Evolutionary conservation across 2,329 filamentous ascomycete genomes (phyloP).

Genomic region (Calonectria pseudoturangicola): DNA sequence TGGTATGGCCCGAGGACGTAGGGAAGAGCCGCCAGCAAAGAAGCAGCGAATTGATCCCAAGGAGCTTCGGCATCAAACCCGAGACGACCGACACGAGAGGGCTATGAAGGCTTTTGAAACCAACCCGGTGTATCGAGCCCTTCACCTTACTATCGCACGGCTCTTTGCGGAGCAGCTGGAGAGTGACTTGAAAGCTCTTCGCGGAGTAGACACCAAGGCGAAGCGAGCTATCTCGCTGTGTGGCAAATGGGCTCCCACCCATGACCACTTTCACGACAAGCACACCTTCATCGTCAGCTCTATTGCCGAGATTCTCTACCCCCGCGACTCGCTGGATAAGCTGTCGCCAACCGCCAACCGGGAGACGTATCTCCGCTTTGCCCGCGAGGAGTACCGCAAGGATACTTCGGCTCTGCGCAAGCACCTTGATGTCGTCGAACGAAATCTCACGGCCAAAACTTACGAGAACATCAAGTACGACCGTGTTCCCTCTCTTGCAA

Average conservation of each 20-base stretch:
- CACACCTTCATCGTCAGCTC: conserved; percentile 74
- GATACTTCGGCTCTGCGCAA: conserved; percentile 71
- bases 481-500: conserved; percentile 73
- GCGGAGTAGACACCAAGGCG: conserved; percentile 61
- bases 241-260: conserved; percentile 76
- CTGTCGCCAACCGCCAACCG: conserved; percentile 62
- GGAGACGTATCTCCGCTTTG: conserved; percentile 71
- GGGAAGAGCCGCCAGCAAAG: conserved; percentile 27
- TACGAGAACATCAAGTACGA: conserved; percentile 73
- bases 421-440: conserved; percentile 72
- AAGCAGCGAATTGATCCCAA: conserved; percentile 36
- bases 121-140: conserved; percentile 68
- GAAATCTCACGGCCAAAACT: conserved; percentile 66
- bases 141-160: conserved; percentile 72
- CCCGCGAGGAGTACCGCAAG: conserved; percentile 72
- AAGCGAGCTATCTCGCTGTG: conserved; percentile 71
- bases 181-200: conserved; percentile 65
- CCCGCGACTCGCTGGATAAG: conserved; percentile 55
- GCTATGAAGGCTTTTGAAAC: conserved; percentile 64
- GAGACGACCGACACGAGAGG: conserved; percentile 62
- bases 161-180: conserved; percentile 74
- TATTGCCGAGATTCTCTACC: conserved; percentile 74
- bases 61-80: conserved; percentile 56
- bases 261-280: conserved; percentile 73
- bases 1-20: background rate